A percentile compares a stretch with the other conserved stretches of the same genome.
Conservation (phyloP, 306 rosid species). For the Pyrus bretschneideri region DNA sequence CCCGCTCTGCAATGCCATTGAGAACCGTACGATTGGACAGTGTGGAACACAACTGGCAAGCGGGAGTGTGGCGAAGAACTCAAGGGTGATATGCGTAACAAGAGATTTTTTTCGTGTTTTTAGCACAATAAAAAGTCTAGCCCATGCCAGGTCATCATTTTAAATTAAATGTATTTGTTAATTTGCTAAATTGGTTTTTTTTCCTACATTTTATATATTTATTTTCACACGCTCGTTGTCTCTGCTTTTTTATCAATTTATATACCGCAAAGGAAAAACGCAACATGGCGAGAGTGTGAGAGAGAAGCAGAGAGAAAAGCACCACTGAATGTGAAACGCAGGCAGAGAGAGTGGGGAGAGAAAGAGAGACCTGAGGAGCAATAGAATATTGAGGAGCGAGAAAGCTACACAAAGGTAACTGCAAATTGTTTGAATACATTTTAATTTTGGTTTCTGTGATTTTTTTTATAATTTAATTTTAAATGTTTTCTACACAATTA, state of each 20-base stretch:
- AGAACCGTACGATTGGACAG: not conserved
- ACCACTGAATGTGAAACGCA: not conserved
- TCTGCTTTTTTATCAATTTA: not conserved
- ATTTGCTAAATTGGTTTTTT: not conserved
- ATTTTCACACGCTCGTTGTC: not conserved
- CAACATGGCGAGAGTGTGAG: not conserved
- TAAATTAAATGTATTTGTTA: not conserved
- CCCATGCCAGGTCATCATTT: constrained; percentile 18
- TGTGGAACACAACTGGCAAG: not conserved
- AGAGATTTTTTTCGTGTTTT: not conserved
- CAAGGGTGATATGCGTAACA: constrained; percentile 5
- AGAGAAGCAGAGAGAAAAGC: not conserved
- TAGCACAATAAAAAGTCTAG: no score
- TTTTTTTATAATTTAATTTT: not conserved
- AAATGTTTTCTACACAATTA: no score
- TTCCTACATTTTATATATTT: not conserved
- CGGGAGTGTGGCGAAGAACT: not conserved
- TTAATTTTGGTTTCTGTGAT: not conserved
- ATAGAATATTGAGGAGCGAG: not conserved
- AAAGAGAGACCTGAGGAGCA: not conserved
- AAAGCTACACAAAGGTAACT: not conserved
- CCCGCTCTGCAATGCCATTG: not conserved
- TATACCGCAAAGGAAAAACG: not conserved
- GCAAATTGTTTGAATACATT: not conserved
- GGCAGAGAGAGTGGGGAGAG: not conserved